Evolutionary conservation across 345 rosid species (phyloP).

Genomic region (Anacardium occidentale): DNA sequence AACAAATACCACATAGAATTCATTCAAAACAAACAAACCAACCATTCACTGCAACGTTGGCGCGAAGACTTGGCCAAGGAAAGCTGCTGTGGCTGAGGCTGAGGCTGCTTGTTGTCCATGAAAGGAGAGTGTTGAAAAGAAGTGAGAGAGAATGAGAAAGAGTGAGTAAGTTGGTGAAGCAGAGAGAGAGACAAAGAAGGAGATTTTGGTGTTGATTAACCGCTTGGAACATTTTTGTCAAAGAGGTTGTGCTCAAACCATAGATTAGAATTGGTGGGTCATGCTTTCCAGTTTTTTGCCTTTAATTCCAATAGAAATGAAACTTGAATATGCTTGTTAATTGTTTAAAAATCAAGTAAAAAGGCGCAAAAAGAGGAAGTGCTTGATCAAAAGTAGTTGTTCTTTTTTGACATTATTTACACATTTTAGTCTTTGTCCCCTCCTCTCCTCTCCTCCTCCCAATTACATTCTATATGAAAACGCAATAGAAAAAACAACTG

Average conservation of each 20-base stretch:
- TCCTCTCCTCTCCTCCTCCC: too few species aligned
- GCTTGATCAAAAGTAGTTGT: conserved; percentile 31
- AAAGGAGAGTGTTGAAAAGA: neutral
- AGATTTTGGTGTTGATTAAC: conserved; percentile 31
- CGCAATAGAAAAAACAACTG: too few species aligned
- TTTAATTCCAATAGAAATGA: neutral
- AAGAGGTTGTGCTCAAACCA: conserved; percentile 37
- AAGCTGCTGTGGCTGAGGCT: conserved; percentile 49
- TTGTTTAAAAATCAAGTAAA: conserved; percentile 3
- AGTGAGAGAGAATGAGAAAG: conserved; percentile 4
- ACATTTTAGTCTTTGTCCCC: conserved; percentile 30
- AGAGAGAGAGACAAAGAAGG: conserved; percentile 29
- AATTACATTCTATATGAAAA: too few species aligned
- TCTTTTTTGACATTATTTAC: conserved; percentile 29
- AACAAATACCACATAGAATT: neutral
- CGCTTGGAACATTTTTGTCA: conserved; percentile 38
- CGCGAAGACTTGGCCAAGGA: conserved; percentile 77
- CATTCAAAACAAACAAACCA: neutral
- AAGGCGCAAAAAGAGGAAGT: neutral
- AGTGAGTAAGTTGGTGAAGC: conserved; percentile 18
- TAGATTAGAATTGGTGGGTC: conserved; percentile 51
- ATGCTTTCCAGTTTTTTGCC: conserved; percentile 8
- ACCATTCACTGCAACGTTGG: conserved; percentile 91
- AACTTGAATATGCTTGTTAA: neutral
- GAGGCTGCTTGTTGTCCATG: conserved; percentile 61